These are phyloP conservation scores for Pelargonium nanum DNA, from an alignment of 345 rosid species.

Conservation along the genomic window DNA sequence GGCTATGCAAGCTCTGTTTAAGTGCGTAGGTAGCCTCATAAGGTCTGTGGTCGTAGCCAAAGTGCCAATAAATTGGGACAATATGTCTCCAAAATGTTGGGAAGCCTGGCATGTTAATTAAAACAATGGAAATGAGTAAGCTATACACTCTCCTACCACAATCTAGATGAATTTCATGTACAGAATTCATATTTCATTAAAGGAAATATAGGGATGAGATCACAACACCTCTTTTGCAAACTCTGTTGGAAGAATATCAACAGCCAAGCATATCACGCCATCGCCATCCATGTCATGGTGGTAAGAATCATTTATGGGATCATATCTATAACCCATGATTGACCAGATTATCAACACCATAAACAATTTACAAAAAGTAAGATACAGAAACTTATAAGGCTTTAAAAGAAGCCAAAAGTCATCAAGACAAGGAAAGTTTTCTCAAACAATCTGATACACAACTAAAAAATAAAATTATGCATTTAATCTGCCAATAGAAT, in stretches of 20 bases:
- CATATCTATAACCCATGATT: conserved; percentile 35
- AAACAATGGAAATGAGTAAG: neutral
- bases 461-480: neutral
- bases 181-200: neutral
- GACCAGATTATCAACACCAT: neutral
- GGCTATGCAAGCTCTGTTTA: conserved; percentile 78
- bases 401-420: too few relatives aligned
- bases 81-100: conserved; percentile 82
- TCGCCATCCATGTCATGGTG: conserved; percentile 72
- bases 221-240: conserved; percentile 82
- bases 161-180: neutral
- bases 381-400: too few relatives aligned
- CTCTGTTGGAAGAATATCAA: conserved; percentile 89
- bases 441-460: too few relatives aligned
- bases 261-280: conserved; percentile 66
- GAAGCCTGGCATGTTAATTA: conserved; percentile 47
- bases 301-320: conserved; percentile 47
- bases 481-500: neutral
- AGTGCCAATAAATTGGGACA: conserved; percentile 57
- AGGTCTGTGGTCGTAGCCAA: conserved; percentile 57
- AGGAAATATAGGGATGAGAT: conserved; percentile 8
- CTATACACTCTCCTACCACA: neutral
- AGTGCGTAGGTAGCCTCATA: conserved; percentile 49
- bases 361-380: neutral
- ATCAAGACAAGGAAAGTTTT: too few relatives aligned